Percentiles rank a stretch among this genome's conserved stretches.
These are phyloP conservation scores for Trebouxia gelatinosa DNA, from an alignment of 163 green algal genomes.

Conservation along the genomic window DNA sequence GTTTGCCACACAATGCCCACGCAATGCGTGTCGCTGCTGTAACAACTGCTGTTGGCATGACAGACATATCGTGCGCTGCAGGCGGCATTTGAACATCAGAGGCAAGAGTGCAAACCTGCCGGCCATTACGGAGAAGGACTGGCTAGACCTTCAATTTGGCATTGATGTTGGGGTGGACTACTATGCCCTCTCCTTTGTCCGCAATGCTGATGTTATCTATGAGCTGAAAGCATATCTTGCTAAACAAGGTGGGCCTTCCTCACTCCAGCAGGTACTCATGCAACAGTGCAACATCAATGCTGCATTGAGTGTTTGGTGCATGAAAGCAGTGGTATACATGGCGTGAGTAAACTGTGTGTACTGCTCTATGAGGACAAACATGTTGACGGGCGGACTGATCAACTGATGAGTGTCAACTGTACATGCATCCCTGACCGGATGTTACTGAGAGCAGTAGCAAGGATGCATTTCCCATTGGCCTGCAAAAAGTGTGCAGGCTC, in stretches of 20 bases:
- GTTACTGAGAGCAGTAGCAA: conserved; percentile 10
- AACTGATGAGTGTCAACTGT: conserved; percentile 58
- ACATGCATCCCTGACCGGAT: conserved; percentile 37
- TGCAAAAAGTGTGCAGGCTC: no score
- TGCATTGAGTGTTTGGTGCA: no score
- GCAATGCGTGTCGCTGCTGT: no score
- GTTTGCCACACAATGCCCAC: no score
- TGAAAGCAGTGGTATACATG: neutral
- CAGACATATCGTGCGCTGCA: no score
- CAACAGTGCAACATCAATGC: neutral
- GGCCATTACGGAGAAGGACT: conserved; percentile 88
- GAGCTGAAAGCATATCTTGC: conserved; percentile 80
- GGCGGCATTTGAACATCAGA: conserved; percentile 88
- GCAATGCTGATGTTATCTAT: conserved; percentile 66
- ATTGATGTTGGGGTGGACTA: conserved; percentile 71
- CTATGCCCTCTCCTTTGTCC: conserved; percentile 69
- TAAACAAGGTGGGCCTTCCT: conserved; percentile 49
- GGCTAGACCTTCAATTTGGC: conserved; percentile 83
- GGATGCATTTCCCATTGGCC: no score
- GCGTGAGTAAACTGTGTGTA: neutral
- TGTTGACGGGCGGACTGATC: conserved; percentile 33
- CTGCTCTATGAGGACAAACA: conserved; percentile 34
- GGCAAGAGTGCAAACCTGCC: conserved; percentile 88
- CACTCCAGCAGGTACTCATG: no score
- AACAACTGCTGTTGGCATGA: no score